Evolutionary conservation across 2,329 filamentous ascomycete genomes (phyloP).

Genomic region (Lojkania enalia): DNA sequence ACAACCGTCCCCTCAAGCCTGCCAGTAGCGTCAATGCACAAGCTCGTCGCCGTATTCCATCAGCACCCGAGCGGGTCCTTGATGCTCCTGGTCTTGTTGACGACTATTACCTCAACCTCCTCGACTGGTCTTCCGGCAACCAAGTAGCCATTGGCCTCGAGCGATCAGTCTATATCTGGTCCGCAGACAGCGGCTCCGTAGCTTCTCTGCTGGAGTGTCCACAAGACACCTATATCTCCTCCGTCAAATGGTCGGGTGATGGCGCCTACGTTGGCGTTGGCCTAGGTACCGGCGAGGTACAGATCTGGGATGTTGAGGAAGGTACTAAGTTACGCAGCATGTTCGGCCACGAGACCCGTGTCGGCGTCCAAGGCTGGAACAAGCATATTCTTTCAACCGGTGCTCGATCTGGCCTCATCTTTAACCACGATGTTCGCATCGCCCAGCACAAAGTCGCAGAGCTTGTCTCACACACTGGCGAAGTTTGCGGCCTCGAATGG

Average conservation of each 20-base stretch:
- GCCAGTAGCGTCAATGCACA: conserved; percentile 75
- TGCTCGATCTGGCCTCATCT: conserved; percentile 90
- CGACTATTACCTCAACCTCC: conserved; percentile 98
- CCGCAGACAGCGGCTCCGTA: conserved; percentile 88
- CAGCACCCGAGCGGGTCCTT: conserved; percentile 91
- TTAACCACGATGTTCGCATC: conserved; percentile 97
- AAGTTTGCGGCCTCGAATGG: conserved; percentile 98
- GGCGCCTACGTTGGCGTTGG: conserved; percentile 96
- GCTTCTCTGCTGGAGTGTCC: conserved; percentile 85
- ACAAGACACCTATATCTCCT: conserved; percentile 93
- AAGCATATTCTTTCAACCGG: conserved; percentile 97
- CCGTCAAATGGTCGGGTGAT: conserved; percentile 98
- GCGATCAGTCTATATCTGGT: conserved; percentile 98
- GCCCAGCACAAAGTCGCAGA: conserved; percentile 98
- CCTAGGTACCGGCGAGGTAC: conserved; percentile 91
- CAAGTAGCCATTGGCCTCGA: conserved; percentile 97
- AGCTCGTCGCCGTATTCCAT: conserved; percentile 88
- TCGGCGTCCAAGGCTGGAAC: conserved; percentile 97
- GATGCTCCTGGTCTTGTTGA: conserved; percentile 95
- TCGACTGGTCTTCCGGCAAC: conserved; percentile 98
- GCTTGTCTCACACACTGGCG: conserved; percentile 94
- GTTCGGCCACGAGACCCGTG: conserved; percentile 94
- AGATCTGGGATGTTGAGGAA: conserved; percentile 99
- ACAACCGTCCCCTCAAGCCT: conserved; percentile 92
- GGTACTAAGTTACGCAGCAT: conserved; percentile 95